Evolutionary conservation across 2,329 filamentous ascomycete species (phyloP).

Genomic region (Blastomyces percursus): DNA sequence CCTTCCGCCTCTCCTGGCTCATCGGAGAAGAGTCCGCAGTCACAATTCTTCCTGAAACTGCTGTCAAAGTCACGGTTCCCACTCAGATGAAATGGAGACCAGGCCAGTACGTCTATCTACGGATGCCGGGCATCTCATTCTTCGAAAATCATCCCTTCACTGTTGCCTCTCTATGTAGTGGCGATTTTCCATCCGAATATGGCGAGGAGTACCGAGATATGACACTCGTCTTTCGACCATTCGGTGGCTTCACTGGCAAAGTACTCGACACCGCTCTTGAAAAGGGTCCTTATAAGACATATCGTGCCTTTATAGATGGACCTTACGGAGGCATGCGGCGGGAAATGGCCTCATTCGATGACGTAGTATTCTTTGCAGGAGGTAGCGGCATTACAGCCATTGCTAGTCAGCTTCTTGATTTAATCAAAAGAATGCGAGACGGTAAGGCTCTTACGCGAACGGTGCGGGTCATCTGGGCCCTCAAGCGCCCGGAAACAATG

Average conservation of each 20-base stretch:
- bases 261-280: slow-evolving; percentile 73
- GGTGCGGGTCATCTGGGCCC: slow-evolving; percentile 85
- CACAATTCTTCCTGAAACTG: slow-evolving; percentile 79
- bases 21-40: slow-evolving; percentile 87
- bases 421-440: slow-evolving; percentile 95
- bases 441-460: slow-evolving; percentile 86
- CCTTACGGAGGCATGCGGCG: slow-evolving; percentile 92
- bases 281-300: slow-evolving; percentile 82
- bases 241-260: slow-evolving; percentile 76
- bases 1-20: slow-evolving; percentile 66
- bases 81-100: slow-evolving; percentile 89
- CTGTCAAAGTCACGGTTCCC: slow-evolving; percentile 90
- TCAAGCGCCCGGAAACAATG: slow-evolving; percentile 85
- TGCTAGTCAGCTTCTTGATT: slow-evolving; percentile 76
- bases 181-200: slow-evolving; percentile 86
- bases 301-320: slow-evolving; percentile 82
- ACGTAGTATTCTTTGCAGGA: slow-evolving; percentile 83
- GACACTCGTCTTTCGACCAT: slow-evolving; percentile 82
- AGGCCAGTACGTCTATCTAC: slow-evolving; percentile 87
- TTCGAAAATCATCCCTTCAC: slow-evolving; percentile 96
- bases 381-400: slow-evolving; percentile 91
- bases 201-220: slow-evolving; percentile 81
- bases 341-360: slow-evolving; percentile 83
- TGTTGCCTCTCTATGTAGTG: slow-evolving; percentile 81
- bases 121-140: slow-evolving; percentile 83